Percentiles rank a stretch among this genome's conserved stretches.
Evolutionary conservation across 371 early-diverging fungal species (phyloP).

Genomic region (Catenaria anguillulae): DNA sequence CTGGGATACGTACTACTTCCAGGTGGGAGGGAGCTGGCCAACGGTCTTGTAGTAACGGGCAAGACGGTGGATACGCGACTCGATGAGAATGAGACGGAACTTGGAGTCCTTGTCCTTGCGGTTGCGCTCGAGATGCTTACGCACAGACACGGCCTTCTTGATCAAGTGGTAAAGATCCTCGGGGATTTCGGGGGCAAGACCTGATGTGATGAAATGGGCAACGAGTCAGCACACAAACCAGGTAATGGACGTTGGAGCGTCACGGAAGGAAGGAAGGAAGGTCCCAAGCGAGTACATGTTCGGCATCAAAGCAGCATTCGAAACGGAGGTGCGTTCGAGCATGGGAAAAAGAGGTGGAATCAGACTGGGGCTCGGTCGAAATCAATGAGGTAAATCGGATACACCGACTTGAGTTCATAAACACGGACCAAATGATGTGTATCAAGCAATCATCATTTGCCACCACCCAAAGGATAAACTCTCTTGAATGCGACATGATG

Average conservation of each 20-base stretch:
- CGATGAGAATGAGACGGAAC: constrained; percentile 98
- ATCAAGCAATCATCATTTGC: constrained; percentile 2
- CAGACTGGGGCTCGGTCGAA: neutral
- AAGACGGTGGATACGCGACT: constrained; percentile 98
- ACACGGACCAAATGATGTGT: constrained; percentile 10
- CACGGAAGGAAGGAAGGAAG: neutral
- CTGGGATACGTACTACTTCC: constrained; percentile 80
- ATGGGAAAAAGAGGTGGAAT: neutral
- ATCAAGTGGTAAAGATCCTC: constrained; percentile 99
- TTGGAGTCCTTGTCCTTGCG: constrained; percentile 98
- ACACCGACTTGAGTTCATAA: constrained; percentile 4
- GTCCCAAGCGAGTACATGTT: too few relatives aligned
- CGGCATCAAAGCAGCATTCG: too few relatives aligned
- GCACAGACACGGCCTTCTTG: constrained; percentile 98
- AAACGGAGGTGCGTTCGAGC: too few relatives aligned
- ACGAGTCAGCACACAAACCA: too few relatives aligned
- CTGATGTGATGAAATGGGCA: too few relatives aligned
- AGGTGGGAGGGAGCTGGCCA: constrained; percentile 94
- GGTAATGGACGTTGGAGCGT: neutral
- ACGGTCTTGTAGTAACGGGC: constrained; percentile 99
- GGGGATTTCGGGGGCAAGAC: constrained; percentile 94
- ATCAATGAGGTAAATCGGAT: neutral
- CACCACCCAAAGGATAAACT: constrained; percentile 5
- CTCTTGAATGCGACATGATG: neutral
- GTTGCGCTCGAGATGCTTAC: constrained; percentile 98